Percentiles rank a stretch among this genome's conserved stretches.
phyloP scores from a whole-genome alignment of 2,329 filamentous ascomycete species.

The Trichoderma hamatum region DNA sequence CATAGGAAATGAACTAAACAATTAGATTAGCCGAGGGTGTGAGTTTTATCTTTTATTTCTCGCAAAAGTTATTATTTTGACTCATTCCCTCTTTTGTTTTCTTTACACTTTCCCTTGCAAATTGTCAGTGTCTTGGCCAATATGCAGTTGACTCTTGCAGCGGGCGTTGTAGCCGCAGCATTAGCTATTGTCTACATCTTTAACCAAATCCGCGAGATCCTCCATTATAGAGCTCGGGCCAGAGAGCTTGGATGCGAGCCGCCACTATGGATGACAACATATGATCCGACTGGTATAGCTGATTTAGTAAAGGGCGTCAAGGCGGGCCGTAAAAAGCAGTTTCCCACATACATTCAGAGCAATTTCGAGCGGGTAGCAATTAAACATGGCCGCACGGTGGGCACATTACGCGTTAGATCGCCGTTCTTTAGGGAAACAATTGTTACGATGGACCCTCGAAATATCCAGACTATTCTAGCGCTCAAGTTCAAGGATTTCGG shows the following conservation, averaged over 20 bases:
- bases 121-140: not conserved
- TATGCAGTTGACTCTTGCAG: constrained; percentile 11
- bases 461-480: constrained; percentile 37
- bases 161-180: constrained; percentile 16
- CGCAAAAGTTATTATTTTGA: not conserved
- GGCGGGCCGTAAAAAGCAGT: constrained; percentile 29
- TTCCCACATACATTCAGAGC: constrained; percentile 28
- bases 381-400: constrained; percentile 28
- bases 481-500: constrained; percentile 36
- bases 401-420: constrained; percentile 28
- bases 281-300: constrained; percentile 30
- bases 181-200: constrained; percentile 26
- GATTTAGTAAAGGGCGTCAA: constrained; percentile 21
- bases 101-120: not conserved
- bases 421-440: constrained; percentile 32
- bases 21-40: not conserved
- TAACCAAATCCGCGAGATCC: constrained; percentile 16
- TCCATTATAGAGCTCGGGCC: constrained; percentile 25
- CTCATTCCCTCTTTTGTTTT: not conserved
- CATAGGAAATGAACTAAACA: not conserved
- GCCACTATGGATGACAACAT: constrained; percentile 11
- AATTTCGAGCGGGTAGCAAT: constrained; percentile 6
- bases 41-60: not conserved
- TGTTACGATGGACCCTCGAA: constrained; percentile 34
- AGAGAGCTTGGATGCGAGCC: constrained; percentile 31